Percentiles rank a stretch among this genome's conserved stretches.
Conservation (phyloP, 371 early-diverging fungal genomes). For the Actinomortierella wolfii region DNA sequence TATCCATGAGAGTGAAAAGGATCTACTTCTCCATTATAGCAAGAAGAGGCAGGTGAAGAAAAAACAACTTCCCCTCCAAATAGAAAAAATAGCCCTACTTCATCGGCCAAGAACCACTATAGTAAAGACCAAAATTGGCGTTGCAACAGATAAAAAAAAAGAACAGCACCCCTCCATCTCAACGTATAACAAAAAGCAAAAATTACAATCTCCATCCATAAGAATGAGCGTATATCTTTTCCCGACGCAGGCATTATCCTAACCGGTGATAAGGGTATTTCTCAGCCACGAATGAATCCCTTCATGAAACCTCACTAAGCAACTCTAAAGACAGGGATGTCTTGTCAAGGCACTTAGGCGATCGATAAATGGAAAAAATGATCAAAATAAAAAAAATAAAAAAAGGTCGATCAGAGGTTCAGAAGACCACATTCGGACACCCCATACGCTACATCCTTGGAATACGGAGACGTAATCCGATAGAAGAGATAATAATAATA, state of each 20-base stretch:
- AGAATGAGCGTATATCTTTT: conserved; percentile 6
- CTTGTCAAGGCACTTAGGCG: neutral
- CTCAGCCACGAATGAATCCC: conserved; percentile 41
- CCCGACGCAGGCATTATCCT: conserved; percentile 50
- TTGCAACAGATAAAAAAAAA: neutral
- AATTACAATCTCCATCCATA: neutral
- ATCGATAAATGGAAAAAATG: neutral
- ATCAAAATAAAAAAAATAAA: conserved; percentile 12
- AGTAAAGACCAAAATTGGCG: neutral
- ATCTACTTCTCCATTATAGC: too few species aligned
- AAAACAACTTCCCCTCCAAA: too few species aligned
- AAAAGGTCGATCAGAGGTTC: neutral
- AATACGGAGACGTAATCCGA: conserved; percentile 5
- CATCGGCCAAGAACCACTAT: neutral
- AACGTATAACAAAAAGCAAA: neutral
- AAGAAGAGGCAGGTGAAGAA: too few species aligned
- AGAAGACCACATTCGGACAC: conserved; percentile 37
- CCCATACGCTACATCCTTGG: conserved; percentile 33
- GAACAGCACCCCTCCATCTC: neutral
- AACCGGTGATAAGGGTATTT: conserved; percentile 49
- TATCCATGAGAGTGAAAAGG: too few species aligned
- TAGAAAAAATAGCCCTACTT: too few species aligned
- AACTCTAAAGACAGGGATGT: conserved; percentile 1
- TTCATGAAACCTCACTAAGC: neutral
- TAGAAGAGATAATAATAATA: neutral